Evolutionary conservation across 75 land plant genomes (phyloP).

Genomic region (Chamaecyparis obtusa): DNA sequence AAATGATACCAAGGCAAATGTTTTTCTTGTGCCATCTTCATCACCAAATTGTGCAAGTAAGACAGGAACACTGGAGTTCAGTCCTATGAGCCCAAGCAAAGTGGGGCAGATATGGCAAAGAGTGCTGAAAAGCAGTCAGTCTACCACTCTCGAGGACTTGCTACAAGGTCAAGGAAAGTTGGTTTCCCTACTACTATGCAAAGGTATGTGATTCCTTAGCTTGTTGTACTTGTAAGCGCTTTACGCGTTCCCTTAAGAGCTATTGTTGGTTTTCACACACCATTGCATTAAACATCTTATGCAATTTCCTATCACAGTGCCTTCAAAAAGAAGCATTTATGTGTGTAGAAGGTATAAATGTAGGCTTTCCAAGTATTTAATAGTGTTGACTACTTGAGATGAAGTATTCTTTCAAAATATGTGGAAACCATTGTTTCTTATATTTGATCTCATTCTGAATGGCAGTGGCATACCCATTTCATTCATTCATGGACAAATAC

Average conservation of each 20-base stretch:
- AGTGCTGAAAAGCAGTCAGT: constrained; percentile 36
- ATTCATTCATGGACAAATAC: background rate
- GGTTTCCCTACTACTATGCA: constrained; percentile 31
- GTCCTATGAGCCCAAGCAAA: constrained; percentile 13
- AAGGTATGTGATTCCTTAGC: constrained; percentile 32
- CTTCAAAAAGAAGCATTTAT: background rate
- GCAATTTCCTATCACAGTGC: background rate
- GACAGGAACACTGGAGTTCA: constrained; percentile 9
- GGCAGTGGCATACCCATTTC: background rate
- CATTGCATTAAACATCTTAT: too few species aligned
- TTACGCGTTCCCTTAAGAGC: background rate
- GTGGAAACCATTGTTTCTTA: background rate
- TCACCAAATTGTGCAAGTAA: background rate
- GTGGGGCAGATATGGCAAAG: constrained; percentile 52
- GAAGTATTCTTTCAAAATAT: background rate
- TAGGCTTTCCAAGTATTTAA: background rate
- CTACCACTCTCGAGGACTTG: constrained; percentile 40
- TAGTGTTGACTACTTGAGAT: background rate
- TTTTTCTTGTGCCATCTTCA: constrained; percentile 4
- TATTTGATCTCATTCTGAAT: background rate
- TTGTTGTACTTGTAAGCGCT: background rate
- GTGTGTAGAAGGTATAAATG: background rate
- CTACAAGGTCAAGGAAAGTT: constrained; percentile 48
- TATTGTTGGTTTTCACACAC: background rate
- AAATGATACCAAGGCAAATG: constrained; percentile 16